phyloP scores from a whole-genome alignment of 345 rosid species.

The Stellera chamaejasme region DNA sequence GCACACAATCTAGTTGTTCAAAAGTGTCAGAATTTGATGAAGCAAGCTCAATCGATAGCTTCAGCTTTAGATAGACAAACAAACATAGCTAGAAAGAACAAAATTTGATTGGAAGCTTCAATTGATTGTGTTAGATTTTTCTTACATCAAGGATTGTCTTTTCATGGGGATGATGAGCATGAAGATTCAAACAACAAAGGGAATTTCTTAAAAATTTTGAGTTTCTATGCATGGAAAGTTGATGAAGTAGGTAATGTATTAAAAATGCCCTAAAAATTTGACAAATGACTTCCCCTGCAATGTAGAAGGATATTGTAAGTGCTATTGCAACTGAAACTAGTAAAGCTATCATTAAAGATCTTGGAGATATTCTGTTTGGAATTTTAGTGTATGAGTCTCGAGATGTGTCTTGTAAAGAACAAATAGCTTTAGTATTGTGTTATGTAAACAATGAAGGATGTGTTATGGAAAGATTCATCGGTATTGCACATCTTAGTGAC shows the following conservation, averaged over 20 bases:
- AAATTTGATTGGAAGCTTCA: neutral
- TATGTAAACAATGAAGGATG: slow-evolving; percentile 1
- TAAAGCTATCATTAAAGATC: no score
- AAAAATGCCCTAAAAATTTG: slow-evolving; percentile 1
- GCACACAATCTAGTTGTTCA: no score
- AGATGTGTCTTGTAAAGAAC: slow-evolving; percentile 1
- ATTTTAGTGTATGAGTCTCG: slow-evolving; percentile 12
- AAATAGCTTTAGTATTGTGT: neutral
- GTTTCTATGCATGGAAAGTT: neutral
- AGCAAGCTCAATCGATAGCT: neutral
- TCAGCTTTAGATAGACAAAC: neutral
- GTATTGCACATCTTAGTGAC: neutral
- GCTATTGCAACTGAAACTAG: no score
- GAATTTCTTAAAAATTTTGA: slow-evolving; percentile 8
- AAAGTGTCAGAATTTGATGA: slow-evolving; percentile 4
- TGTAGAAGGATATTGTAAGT: neutral
- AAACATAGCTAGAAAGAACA: neutral
- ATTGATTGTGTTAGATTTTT: no score
- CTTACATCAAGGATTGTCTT: slow-evolving; percentile 5
- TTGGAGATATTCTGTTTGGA: neutral
- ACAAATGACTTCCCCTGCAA: neutral
- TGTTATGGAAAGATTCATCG: slow-evolving; percentile 5
- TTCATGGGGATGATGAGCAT: slow-evolving; percentile 10
- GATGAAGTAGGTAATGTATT: neutral
- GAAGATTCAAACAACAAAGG: slow-evolving; percentile 5